Evolutionary conservation across 83 land plant species (phyloP), one percentile per base, ranked within the genome.

Genomic region (Larix sibirica): DNA sequence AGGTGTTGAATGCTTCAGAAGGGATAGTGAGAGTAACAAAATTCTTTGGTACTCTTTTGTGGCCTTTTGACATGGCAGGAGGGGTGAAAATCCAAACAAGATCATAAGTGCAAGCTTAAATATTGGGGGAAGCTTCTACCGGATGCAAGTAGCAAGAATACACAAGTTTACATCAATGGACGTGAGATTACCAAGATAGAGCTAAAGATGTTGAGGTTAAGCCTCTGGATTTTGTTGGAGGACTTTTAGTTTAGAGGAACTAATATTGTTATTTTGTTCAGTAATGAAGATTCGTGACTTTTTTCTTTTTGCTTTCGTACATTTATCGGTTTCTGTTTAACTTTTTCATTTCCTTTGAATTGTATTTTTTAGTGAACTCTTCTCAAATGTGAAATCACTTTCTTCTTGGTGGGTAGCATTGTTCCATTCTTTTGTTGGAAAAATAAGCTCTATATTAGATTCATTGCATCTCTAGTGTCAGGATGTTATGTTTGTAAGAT

Each of bases 121-220:
- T 80, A 88, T 96, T 54, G 86, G 95, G 23, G 99, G 60, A 88
- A 88, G 61, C 95, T 97, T 75, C 82, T 74, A 38, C 64, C 87
- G 28, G 60, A 90, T 83, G 98, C 99, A 36, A 97, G 98, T 87
- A 90, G 87, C 78, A 98, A 97, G n/a, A 90, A 86, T 78, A 96
- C 99, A 28, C 88, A 91, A 78, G 99, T 96, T 42, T 96, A 83
- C 84, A 96, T 96, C 69, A 97, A 97, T 88, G 94, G 96, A 14
- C 94, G 99, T 75, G 92, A 97, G 83, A 93, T 97, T 33, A 96
- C 97, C 38, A 96, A 91, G 81, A 83, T 89, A 71, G 99, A 97
- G 80, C 81, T 96, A 70, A 91, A 94, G 82, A 87, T 97, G 86
- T 86, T 97, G 31, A 96, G 85, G 97, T 0, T 40, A 28, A 33